Evolutionary conservation across 169 alveolate species (phyloP).

Genomic region (Plasmodium billcollinsi): DNA sequence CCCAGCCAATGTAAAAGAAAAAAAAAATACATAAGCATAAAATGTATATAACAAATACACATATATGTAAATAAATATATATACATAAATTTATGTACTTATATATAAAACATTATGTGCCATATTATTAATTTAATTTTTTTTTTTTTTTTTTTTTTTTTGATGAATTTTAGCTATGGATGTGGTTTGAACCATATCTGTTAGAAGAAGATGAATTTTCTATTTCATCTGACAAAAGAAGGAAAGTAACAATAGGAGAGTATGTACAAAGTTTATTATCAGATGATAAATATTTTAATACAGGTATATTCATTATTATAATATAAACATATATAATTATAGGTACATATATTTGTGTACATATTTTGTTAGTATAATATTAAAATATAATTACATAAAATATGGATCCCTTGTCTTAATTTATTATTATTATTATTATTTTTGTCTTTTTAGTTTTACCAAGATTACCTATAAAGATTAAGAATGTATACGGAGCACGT

Average conservation of each 20-base stretch:
- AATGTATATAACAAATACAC: background rate
- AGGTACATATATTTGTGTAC: too few relatives aligned
- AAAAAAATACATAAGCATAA: background rate
- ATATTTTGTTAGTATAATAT: background rate
- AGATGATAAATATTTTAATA: conserved; percentile 84
- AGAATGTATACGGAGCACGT: conserved; percentile 80
- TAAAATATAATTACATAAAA: background rate
- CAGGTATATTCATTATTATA: conserved; percentile 71
- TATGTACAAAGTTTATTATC: conserved; percentile 79
- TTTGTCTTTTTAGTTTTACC: conserved; percentile 80
- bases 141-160: background rate
- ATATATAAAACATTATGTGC: background rate
- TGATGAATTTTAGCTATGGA: conserved; percentile 81
- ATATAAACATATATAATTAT: too few relatives aligned
- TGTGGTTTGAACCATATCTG: conserved; percentile 86
- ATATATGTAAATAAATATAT: conserved; percentile 9
- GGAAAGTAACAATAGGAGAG: conserved; percentile 82
- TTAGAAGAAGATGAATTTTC: conserved; percentile 83
- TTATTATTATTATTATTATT: background rate
- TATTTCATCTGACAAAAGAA: conserved; percentile 76
- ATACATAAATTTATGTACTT: background rate
- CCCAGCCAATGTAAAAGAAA: conserved; percentile 48
- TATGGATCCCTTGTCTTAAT: background rate
- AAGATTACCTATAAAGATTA: conserved; percentile 83
- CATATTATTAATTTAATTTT: background rate